Percentiles rank a stretch among this genome's conserved stretches.
phyloP scores from a whole-genome alignment of 768 basidiomycete genomes.

The Leccinum pellstonianum region DNA sequence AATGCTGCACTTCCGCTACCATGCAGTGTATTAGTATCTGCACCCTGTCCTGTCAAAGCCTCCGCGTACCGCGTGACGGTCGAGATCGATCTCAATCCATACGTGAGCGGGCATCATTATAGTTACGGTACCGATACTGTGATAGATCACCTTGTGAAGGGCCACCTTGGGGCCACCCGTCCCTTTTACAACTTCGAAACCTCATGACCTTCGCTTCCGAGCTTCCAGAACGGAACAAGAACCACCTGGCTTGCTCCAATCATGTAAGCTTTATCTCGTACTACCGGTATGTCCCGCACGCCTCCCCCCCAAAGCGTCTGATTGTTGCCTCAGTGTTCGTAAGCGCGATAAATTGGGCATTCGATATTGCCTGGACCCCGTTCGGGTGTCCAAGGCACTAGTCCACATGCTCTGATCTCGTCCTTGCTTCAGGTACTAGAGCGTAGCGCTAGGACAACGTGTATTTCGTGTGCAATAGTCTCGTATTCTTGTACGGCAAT shows the following conservation, averaged over 20 bases:
- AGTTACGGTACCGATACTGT: constrained; percentile 32
- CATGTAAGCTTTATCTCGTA: constrained; percentile 15
- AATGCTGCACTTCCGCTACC: background rate
- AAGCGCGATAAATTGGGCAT: constrained; percentile 2
- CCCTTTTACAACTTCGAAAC: constrained; percentile 18
- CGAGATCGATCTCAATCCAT: constrained; percentile 24
- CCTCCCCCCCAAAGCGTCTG: background rate
- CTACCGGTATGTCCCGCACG: background rate
- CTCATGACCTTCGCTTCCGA: constrained; percentile 26
- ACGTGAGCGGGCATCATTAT: constrained; percentile 30
- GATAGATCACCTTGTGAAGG: constrained; percentile 25
- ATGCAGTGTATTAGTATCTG: constrained; percentile 3
- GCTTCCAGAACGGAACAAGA: constrained; percentile 25
- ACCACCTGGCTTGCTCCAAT: constrained; percentile 17
- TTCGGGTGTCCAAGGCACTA: background rate
- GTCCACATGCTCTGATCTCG: background rate
- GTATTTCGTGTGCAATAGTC: constrained; percentile 14
- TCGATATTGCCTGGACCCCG: background rate
- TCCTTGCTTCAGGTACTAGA: constrained; percentile 2
- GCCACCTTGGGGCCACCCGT: background rate
- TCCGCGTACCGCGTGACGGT: constrained; percentile 25
- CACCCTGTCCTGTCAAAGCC: constrained; percentile 12
- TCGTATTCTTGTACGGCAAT: constrained; percentile 6
- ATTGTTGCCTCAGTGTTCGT: constrained; percentile 9
- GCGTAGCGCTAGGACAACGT: constrained; percentile 12